Evolutionary conservation across 2,329 filamentous ascomycete species (phyloP), one percentile per base, ranked within the genome.

Genomic region (Ophiocordyceps camponoti-leonardi): DNA sequence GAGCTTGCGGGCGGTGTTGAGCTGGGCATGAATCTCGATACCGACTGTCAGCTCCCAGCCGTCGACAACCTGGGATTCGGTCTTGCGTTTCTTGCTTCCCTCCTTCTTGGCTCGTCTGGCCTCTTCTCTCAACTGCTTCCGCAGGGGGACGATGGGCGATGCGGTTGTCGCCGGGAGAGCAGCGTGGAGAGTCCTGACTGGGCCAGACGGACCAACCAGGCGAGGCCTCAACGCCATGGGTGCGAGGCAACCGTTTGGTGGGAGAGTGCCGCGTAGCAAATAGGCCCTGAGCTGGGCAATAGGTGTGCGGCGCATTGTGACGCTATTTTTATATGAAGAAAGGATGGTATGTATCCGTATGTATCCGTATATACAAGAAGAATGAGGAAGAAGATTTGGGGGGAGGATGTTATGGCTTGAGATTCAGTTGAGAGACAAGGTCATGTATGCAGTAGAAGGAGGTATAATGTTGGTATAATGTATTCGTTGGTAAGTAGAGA

Each of bases 31-130:
- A 51, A 98, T 92, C 67, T 98, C 92, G 53, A 98, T 88, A 49
- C 92, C 92, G 26, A 96, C 86, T 0, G 90, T 95, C 56, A 96
- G 69, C 61, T 95, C 86, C 92, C 92, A 98, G 31, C 80, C 79
- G 6, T 71, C 65, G 1, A 76, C 73, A 18, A 67, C 71, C 58
- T 78, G 74, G 2, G 56, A 60, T 33, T 65, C 59, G 26, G 53
- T 57, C 50, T 71, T 71, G 44, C 64, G 62, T 49, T 68, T 66
- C 50, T 68, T 69, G 47, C 66, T 65, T 13, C 62, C 73, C 47
- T 79, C 71, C 44, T 82, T 80, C 56, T 85, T 86, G 47, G 83
- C 64, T 53, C 81, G 72, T 57, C 85, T 86, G 28, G 63, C 77
- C 49, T 82, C 73, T 23, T 84, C 79, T 54, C 85, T 86, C 46